Conservation (phyloP, 169 alveolate species). For the Babesia ovis region DNA sequence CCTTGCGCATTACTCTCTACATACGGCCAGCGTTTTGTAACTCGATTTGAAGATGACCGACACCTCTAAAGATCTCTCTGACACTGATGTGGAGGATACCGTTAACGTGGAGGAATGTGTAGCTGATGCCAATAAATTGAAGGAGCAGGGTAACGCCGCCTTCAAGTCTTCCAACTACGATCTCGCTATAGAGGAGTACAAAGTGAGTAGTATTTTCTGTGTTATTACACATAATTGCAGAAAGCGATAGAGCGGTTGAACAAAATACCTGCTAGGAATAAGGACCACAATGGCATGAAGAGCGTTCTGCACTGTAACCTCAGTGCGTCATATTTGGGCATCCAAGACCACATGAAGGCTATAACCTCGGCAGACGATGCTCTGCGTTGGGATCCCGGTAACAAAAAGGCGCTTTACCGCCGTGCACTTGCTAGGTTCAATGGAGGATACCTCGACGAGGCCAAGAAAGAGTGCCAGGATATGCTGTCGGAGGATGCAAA, state of each 20-base stretch:
- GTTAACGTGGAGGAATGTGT: constrained; percentile 49
- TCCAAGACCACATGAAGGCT: constrained; percentile 35
- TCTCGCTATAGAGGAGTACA: constrained; percentile 39
- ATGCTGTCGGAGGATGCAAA: constrained; percentile 30
- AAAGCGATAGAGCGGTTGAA: constrained; percentile 41
- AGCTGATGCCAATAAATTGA: constrained; percentile 39
- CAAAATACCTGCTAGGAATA: constrained; percentile 12
- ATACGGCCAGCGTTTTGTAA: neutral
- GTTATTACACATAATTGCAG: neutral
- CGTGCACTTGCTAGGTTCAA: constrained; percentile 59
- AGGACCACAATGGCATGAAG: constrained; percentile 28
- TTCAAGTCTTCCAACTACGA: constrained; percentile 49
- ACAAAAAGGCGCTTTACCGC: constrained; percentile 66
- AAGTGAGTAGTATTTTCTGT: constrained; percentile 6
- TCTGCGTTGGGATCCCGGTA: constrained; percentile 30
- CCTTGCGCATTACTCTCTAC: neutral
- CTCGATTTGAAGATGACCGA: constrained; percentile 39
- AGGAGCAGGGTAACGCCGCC: constrained; percentile 60
- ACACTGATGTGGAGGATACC: constrained; percentile 33
- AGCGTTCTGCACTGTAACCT: constrained; percentile 55
- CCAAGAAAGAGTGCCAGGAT: constrained; percentile 45
- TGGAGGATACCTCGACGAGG: constrained; percentile 60
- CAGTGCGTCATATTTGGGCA: constrained; percentile 52
- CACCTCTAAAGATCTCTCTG: constrained; percentile 1
- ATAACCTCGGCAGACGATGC: constrained; percentile 51